phyloP scores from a whole-genome alignment of 2,329 filamentous ascomycete species.

The Fonsecaea pugnacius region DNA sequence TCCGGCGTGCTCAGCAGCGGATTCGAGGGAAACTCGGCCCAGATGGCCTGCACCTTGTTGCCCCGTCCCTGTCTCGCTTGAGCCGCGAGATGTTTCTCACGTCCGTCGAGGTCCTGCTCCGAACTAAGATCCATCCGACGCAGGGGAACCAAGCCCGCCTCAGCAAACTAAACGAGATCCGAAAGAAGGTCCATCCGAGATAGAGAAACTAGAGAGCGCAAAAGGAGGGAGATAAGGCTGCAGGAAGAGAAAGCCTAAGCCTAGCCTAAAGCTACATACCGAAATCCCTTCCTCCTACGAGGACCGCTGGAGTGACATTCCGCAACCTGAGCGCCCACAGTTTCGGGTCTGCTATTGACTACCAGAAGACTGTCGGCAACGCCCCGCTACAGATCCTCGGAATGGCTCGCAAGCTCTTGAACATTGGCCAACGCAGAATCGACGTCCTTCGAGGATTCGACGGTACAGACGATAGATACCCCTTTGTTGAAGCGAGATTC shows the following conservation, averaged over 20 bases:
- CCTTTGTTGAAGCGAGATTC: too few species aligned
- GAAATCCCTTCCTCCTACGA: too few species aligned
- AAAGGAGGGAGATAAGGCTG: too few species aligned
- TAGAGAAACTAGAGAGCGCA: too few species aligned
- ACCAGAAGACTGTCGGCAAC: constrained; percentile 50
- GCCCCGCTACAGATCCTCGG: constrained; percentile 46
- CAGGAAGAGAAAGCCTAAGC: too few species aligned
- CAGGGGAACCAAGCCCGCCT: too few species aligned
- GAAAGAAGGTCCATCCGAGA: too few species aligned
- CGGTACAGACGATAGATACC: too few species aligned
- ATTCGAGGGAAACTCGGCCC: constrained; percentile 57
- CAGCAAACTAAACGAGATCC: too few species aligned
- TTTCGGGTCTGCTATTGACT: constrained; percentile 44
- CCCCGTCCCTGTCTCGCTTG: constrained; percentile 40
- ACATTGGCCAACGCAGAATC: constrained; percentile 49
- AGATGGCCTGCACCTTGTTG: constrained; percentile 40
- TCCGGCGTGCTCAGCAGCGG: constrained; percentile 52
- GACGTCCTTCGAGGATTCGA: constrained; percentile 58
- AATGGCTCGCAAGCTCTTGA: constrained; percentile 39
- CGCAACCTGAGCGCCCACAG: constrained; percentile 47
- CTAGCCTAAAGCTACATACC: too few species aligned
- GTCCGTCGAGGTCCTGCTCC: constrained; percentile 53
- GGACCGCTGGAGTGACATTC: constrained; percentile 48
- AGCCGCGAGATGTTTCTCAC: constrained; percentile 54
- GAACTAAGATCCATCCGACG: constrained; percentile 54